These are phyloP conservation scores for Pichia sp. DNA, from an alignment of 1,139 yeast species.

Conservation along the genomic window DNA sequence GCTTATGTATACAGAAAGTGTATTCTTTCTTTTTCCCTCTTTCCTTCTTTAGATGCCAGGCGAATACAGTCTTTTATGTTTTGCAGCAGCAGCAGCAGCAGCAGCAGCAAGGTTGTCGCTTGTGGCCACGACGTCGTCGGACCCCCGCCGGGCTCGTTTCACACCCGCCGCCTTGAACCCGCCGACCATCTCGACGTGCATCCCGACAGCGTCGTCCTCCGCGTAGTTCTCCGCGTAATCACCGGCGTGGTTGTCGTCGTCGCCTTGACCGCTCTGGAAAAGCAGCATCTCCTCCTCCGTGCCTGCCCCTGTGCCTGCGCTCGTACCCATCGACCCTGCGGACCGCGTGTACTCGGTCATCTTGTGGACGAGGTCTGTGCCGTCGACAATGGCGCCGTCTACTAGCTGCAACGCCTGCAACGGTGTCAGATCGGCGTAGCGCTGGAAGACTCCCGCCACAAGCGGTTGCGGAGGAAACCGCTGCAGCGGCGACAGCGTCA, in stretches of 20 bases:
- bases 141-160: conserved; percentile 17
- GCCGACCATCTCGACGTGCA: conserved; percentile 20
- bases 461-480: conserved; percentile 20
- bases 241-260: conserved; percentile 18
- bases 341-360: conserved; percentile 1
- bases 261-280: conserved; percentile 21
- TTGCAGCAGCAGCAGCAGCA: not conserved
- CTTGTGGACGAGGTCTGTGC: conserved; percentile 13
- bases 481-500: conserved; percentile 17
- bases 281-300: conserved; percentile 8
- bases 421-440: conserved; percentile 18
- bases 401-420: conserved; percentile 17
- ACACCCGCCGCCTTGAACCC: conserved; percentile 16
- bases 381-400: conserved; percentile 13
- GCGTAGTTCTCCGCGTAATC: not conserved
- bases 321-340: not conserved
- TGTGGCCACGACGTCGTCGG: conserved; percentile 5
- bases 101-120: not conserved
- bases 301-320: not conserved
- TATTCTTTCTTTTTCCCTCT: not conserved
- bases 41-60: conserved; percentile 1
- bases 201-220: conserved; percentile 6
- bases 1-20: not conserved
- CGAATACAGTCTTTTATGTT: conserved; percentile 6
- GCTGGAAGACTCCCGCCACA: conserved; percentile 13